Evolutionary conservation across 1,139 yeast species (phyloP), one percentile per base, ranked within the genome.

Genomic region (Yamadazyma siamensis): DNA sequence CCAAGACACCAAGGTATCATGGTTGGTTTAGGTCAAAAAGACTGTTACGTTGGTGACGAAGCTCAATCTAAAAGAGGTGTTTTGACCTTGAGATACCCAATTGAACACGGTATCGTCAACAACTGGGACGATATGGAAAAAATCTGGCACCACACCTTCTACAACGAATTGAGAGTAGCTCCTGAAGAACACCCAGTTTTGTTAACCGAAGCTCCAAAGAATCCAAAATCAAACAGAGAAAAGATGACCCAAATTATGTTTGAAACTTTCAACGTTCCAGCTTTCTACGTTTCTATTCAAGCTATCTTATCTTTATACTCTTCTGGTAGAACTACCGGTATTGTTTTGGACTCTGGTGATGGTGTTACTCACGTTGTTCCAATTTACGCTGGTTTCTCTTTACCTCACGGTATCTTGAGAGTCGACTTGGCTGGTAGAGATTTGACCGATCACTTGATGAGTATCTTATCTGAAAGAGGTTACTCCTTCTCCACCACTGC

Each of bases 91-190:
- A 86, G 95, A 75, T 91, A 91, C 78, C 98, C 98, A 63, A 91
- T 91, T 66, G 98, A 91, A 77, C 98, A 91, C 79, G 98, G 98
- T 86, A 88, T 91, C 56, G 98, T 91, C 51, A 91, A 96, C 75
- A 91, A 91, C 91, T 91, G 98, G 98, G 97, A 91, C 65, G 98
- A 91, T 70, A 91, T 91, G 97, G 98, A 89, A 82, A 91, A 86
- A 80, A 91, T 91, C 75, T 87, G 97, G 96, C 95, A 86, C 71
- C 95, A 86, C 79, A 86, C 95, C 56, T 87, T 86, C 76, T 86
- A 85, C 88, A 87, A 86, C 73, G 95, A 86, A 73, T 82, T 86
- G 71, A 85, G 95, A 75, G 95, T 91, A 66, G 97, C 97, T 41
- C 95, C 96, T 65, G 96, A 88, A 72, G 97, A 91, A 71, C 98